phyloP scores from a whole-genome alignment of 1,284 basidiomycete species.

The Amylostereum chailletii region DNA sequence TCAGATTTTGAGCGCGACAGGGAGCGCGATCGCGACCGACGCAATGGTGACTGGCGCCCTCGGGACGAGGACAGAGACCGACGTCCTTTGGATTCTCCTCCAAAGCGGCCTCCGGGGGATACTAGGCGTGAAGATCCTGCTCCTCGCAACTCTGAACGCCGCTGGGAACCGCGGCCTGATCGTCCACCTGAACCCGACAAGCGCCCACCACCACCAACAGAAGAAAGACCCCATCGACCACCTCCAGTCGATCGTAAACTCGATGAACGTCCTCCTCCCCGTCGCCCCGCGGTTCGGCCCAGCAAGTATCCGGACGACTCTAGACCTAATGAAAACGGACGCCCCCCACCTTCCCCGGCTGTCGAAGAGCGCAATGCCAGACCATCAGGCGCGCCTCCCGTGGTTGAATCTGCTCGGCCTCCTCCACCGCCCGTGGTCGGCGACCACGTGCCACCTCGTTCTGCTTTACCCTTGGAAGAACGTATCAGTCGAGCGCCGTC shows the following conservation, averaged over 20 bases:
- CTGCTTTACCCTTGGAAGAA: conserved; percentile 19
- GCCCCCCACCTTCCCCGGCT: conserved; percentile 5
- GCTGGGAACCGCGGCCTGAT: conserved; percentile 4
- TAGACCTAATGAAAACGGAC: conserved; percentile 2
- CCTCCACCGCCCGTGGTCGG: background rate
- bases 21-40: conserved; percentile 18
- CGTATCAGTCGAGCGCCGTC: conserved; percentile 18
- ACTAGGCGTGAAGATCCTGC: conserved; percentile 18
- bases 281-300: background rate
- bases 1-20: conserved; percentile 19
- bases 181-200: background rate
- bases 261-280: background rate
- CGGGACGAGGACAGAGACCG: conserved; percentile 10
- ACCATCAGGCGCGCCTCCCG: background rate
- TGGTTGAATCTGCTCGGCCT: conserved; percentile 1
- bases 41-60: conserved; percentile 17
- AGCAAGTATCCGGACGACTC: background rate
- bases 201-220: background rate
- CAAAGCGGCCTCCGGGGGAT: conserved; percentile 16
- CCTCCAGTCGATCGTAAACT: background rate
- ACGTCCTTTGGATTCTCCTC: conserved; percentile 9
- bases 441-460: conserved; percentile 12
- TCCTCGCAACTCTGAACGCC: conserved; percentile 15
- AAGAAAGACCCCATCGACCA: background rate
- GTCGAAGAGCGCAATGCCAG: conserved; percentile 3